A percentile compares a stretch with the other conserved stretches of the same genome.
These are phyloP conservation scores for Codiaeum variegatum DNA, from an alignment of 441 rosid species.

Conservation along the genomic window DNA sequence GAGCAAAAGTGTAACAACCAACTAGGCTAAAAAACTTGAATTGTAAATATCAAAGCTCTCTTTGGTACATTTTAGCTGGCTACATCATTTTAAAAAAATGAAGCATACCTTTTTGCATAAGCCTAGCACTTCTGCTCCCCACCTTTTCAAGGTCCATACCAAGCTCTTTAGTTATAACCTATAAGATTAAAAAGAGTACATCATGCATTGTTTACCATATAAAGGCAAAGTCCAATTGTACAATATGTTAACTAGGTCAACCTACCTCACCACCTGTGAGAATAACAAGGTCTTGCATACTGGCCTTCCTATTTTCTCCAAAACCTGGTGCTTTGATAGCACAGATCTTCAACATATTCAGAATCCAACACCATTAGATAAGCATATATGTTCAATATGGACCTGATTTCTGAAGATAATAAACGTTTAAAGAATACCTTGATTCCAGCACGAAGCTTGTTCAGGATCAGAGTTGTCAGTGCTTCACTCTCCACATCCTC, in stretches of 20 bases:
- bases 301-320: constrained; percentile 82
- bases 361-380: background rate
- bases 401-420: background rate
- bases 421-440: constrained; percentile 42
- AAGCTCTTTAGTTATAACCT: constrained; percentile 81
- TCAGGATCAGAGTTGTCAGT: constrained; percentile 72
- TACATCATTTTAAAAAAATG: background rate
- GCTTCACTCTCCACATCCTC: constrained; percentile 93
- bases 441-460: constrained; percentile 87
- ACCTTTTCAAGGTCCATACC: constrained; percentile 80
- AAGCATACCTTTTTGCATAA: constrained; percentile 64
- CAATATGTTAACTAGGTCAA: constrained; percentile 4
- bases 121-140: constrained; percentile 67
- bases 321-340: constrained; percentile 88
- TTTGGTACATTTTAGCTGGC: background rate
- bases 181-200: constrained; percentile 12
- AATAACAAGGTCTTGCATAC: constrained; percentile 68
- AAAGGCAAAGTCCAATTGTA: background rate
- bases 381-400: background rate
- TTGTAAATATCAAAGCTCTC: background rate
- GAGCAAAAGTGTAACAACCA: background rate
- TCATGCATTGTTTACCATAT: background rate
- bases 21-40: background rate
- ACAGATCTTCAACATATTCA: constrained; percentile 47
- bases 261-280: constrained; percentile 79